phyloP scores from a whole-genome alignment of 1,284 basidiomycete genomes.

The Cutaneotrichosporon cyanovorans region DNA sequence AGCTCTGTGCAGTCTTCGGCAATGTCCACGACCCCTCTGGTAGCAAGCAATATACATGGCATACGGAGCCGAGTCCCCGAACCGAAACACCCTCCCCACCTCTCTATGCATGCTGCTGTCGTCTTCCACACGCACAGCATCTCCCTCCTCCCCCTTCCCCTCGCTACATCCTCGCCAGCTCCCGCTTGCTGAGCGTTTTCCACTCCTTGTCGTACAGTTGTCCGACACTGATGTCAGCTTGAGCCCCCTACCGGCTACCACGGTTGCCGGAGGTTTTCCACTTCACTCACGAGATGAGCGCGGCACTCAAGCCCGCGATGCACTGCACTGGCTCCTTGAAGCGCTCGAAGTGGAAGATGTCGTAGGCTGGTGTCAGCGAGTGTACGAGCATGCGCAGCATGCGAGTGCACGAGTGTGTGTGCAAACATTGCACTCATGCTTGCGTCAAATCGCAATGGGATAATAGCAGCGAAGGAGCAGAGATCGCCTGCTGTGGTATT shows the following conservation, averaged over 20 bases:
- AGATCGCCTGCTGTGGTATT: neutral
- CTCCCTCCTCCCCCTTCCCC: too few species aligned
- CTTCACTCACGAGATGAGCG: slow-evolving; percentile 31
- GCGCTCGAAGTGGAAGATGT: slow-evolving; percentile 33
- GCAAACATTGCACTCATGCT: too few species aligned
- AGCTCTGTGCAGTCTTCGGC: too few species aligned
- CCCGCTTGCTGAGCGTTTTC: slow-evolving; percentile 5
- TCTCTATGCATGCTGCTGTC: too few species aligned
- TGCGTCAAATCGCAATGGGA: too few species aligned
- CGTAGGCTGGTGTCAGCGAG: slow-evolving; percentile 30
- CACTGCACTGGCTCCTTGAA: slow-evolving; percentile 40
- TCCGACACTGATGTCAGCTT: slow-evolving; percentile 8
- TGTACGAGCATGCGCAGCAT: neutral
- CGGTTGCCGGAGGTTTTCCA: slow-evolving; percentile 2
- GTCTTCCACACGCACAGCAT: too few species aligned
- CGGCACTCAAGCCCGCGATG: slow-evolving; percentile 28
- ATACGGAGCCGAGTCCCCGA: too few species aligned
- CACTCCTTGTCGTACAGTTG: slow-evolving; percentile 15
- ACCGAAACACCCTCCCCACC: too few species aligned
- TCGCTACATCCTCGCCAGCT: neutral
- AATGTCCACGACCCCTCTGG: too few species aligned
- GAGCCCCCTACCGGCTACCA: neutral
- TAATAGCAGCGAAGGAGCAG: too few species aligned
- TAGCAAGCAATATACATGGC: too few species aligned
- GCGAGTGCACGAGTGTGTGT: neutral